phyloP scores from a whole-genome alignment of 2,329 filamentous ascomycete species.

The Epichloe amarillans region DNA sequence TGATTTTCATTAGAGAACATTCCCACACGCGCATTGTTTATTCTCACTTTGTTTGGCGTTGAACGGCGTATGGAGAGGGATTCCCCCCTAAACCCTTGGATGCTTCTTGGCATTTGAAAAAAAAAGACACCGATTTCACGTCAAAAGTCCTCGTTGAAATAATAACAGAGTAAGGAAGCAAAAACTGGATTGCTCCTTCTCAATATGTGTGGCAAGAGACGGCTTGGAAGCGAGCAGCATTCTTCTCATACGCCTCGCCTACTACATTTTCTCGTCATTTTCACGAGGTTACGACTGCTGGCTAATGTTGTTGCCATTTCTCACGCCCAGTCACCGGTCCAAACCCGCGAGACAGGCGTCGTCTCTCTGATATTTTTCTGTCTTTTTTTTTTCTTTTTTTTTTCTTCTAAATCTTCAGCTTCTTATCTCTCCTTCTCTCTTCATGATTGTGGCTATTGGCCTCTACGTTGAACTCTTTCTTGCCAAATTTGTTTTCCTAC shows the following conservation, averaged over 20 bases:
- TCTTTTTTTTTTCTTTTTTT: neutral
- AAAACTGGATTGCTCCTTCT: neutral
- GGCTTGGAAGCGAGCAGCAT: neutral
- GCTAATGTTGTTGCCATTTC: conserved; percentile 21
- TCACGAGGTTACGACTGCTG: conserved; percentile 22
- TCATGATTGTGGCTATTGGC: neutral
- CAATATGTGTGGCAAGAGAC: neutral
- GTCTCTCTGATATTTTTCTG: conserved; percentile 5
- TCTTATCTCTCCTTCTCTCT: neutral
- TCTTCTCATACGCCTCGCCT: conserved; percentile 7
- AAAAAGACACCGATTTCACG: too few relatives aligned
- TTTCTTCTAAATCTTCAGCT: neutral
- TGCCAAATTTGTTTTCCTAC: conserved; percentile 1
- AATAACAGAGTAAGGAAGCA: too few relatives aligned
- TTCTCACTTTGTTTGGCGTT: conserved; percentile 10
- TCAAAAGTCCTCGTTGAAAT: too few relatives aligned
- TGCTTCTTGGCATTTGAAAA: too few relatives aligned
- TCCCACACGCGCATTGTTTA: conserved; percentile 4
- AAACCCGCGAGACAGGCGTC: neutral
- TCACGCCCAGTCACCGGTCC: neutral
- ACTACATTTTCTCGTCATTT: conserved; percentile 11
- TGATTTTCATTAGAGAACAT: conserved; percentile 16
- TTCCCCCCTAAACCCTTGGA: too few relatives aligned
- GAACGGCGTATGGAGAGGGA: neutral
- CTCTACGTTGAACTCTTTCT: conserved; percentile 3